Percentiles rank a stretch among this genome's conserved stretches.
Conservation (phyloP, 2,329 filamentous ascomycete genomes). For the Arthrocladium fulminans region DNA sequence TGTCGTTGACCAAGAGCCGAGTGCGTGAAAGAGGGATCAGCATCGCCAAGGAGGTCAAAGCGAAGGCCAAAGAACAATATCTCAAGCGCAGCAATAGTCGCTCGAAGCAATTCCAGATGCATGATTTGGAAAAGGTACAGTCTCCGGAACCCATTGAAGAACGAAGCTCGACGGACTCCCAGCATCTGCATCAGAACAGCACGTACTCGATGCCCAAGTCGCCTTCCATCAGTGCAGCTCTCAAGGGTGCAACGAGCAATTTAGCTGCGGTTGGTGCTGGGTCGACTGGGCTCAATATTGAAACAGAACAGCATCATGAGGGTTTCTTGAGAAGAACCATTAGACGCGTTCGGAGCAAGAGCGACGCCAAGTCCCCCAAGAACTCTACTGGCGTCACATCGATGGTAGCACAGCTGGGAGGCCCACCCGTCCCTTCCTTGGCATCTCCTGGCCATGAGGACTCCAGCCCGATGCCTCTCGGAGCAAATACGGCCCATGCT, state of each 20-base stretch:
- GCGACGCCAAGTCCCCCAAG: constrained; percentile 42
- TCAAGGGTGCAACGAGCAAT: constrained; percentile 38
- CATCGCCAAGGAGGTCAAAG: constrained; percentile 31
- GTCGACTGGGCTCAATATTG: constrained; percentile 51
- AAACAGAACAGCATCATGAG: constrained; percentile 31
- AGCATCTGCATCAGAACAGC: constrained; percentile 30
- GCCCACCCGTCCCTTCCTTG: constrained; percentile 49
- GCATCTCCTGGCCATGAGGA: constrained; percentile 42
- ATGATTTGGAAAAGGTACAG: constrained; percentile 5
- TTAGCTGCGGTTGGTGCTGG: constrained; percentile 41
- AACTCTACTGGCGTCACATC: constrained; percentile 38
- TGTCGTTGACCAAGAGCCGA: constrained; percentile 27
- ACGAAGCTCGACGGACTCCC: constrained; percentile 21
- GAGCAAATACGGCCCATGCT: background rate
- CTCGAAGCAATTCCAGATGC: constrained; percentile 33
- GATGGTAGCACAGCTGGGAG: constrained; percentile 49
- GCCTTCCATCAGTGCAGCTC: constrained; percentile 33
- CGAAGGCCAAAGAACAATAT: constrained; percentile 28
- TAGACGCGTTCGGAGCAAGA: constrained; percentile 44
- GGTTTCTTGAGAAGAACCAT: constrained; percentile 6
- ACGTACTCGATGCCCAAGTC: constrained; percentile 32
- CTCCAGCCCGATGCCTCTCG: constrained; percentile 23
- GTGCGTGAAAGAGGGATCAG: constrained; percentile 37
- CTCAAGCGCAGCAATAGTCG: constrained; percentile 36
- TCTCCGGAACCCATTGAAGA: constrained; percentile 11